Evolutionary conservation across 805 yeast species (phyloP), one percentile per base, ranked within the genome.

Genomic region (Clavispora asparagi): DNA sequence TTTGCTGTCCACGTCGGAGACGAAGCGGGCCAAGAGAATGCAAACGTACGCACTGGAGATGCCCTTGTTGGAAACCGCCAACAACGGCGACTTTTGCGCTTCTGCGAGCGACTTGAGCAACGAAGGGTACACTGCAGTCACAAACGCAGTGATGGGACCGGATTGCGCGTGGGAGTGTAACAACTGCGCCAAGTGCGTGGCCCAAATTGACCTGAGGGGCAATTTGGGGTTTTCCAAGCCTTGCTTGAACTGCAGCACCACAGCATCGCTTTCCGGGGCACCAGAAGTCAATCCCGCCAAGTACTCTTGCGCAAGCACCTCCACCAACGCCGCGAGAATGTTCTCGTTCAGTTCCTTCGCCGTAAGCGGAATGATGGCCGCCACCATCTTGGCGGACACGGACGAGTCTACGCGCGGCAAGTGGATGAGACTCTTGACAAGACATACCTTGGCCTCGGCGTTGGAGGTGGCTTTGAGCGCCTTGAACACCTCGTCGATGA

Each of bases 281-380:
- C 25, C 41, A 3, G 42, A 41, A 3, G 43, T 40, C 31, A 46
- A 41, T n/a, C 44, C 45, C n/a, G 16, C 26, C 10, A 73, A 56
- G 25, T 75, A 68, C 51, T 79, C 82, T 1, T 52, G 50, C 35
- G 81, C 71, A 44, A 81, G 74, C 0, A 85, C 76, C 8, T 64
- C 61, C 7, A 84, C 67, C 47, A 81, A 67, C 4, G 71, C 66
- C 3, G 67, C 48, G 35, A 90, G 68, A 0, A 87, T 79, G 1
- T 52, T 14, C 58, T 92, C 98, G 55, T 89, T 87, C 40, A 81
- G 78, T 56, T 92, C 98, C 54, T 87, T 90, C 0, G 77, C 44
- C 4, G 85, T 69, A n/a, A 82, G 65, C 2, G 84, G 72, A 1
- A 74, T 51, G 31, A 88, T 58, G 0, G 65, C 71, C 1, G 65